Evolutionary conservation across 2,329 filamentous ascomycete genomes (phyloP).

Genomic region (Leptographium flavum): DNA sequence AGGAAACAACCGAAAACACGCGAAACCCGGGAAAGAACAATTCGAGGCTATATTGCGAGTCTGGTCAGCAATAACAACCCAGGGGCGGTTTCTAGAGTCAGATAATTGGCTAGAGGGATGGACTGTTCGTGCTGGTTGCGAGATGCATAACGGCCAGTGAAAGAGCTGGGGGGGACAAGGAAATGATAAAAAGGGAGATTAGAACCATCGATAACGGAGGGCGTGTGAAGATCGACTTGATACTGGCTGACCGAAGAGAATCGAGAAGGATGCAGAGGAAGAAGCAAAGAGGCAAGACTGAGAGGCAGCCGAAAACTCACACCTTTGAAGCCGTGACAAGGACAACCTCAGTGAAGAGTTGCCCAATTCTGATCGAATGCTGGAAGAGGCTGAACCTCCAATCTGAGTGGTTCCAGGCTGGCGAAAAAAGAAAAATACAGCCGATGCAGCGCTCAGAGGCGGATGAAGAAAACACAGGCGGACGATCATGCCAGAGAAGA

Average conservation of each 20-base stretch:
- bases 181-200: too few relatives aligned
- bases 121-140: too few relatives aligned
- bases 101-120: too few relatives aligned
- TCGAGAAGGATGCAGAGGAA: too few relatives aligned
- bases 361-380: background rate
- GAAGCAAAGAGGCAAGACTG: too few relatives aligned
- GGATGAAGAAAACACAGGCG: background rate
- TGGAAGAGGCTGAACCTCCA: background rate
- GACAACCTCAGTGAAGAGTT: slow-evolving; percentile 7
- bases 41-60: background rate
- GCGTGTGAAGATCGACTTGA: background rate
- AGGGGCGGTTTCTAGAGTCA: too few relatives aligned
- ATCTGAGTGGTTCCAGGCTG: background rate
- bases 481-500: background rate
- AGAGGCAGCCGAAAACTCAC: background rate
- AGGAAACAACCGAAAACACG: background rate
- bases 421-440: background rate
- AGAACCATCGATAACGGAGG: background rate
- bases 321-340: background rate
- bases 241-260: too few relatives aligned
- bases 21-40: background rate
- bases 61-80: background rate
- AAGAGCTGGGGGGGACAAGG: too few relatives aligned
- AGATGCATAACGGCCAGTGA: too few relatives aligned
- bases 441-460: background rate